Evolutionary conservation across 805 yeast genomes (phyloP).

Genomic region (Candida bentonensis): DNA sequence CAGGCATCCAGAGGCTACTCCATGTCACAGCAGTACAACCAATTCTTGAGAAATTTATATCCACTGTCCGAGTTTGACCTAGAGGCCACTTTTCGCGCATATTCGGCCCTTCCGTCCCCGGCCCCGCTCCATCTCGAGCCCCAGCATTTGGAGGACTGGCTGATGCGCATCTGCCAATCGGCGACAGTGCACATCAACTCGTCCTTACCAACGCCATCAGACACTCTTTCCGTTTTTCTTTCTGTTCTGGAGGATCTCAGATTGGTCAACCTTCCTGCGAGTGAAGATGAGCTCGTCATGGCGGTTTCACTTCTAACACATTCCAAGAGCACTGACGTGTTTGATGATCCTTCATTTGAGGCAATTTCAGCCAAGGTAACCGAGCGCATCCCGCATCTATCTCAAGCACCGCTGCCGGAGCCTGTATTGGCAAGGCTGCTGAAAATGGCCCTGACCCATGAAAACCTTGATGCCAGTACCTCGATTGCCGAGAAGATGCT

Average conservation of each 20-base stretch:
- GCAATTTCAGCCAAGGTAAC: not conserved
- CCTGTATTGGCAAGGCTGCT: not conserved
- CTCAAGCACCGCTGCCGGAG: not conserved
- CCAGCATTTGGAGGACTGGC: constrained; percentile 4
- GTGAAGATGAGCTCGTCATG: constrained; percentile 1
- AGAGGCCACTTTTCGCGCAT: not conserved
- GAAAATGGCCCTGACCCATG: not conserved
- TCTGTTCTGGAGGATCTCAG: constrained; percentile 2
- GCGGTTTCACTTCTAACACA: not conserved
- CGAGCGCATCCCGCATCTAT: not conserved
- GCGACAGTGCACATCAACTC: too few species aligned
- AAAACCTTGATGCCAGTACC: not conserved
- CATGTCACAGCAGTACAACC: not conserved
- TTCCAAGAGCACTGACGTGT: not conserved
- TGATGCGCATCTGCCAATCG: not conserved
- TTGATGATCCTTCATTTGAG: not conserved
- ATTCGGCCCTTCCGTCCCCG: constrained; percentile 3
- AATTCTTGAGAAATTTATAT: constrained; percentile 2
- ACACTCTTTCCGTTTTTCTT: not conserved
- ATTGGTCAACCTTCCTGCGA: not conserved
- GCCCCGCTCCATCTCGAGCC: constrained; percentile 2
- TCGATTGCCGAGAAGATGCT: not conserved
- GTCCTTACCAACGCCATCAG: not conserved
- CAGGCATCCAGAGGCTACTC: not conserved
- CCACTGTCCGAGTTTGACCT: not conserved